Conservation (phyloP, 2,329 filamentous ascomycete genomes). For the Achaetomium macrosporum region DNA sequence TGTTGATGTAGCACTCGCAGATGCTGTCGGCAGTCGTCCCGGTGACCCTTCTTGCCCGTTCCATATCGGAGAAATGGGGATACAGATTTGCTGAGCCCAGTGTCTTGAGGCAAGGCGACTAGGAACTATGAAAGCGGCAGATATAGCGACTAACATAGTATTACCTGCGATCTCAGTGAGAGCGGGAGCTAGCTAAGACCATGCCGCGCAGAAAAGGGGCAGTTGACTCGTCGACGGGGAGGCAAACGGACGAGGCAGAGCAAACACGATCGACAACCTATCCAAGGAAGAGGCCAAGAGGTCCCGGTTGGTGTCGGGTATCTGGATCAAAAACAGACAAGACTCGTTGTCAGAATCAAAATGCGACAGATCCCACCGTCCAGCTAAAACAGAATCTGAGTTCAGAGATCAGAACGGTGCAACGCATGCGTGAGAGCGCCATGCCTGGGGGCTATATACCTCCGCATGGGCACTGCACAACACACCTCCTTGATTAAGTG, state of each 20-base stretch:
- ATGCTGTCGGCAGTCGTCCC: neutral
- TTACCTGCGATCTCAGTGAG: neutral
- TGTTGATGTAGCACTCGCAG: conserved; percentile 22
- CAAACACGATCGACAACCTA: neutral
- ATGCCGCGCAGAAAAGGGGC: neutral
- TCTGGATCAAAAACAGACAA: neutral
- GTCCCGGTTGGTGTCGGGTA: conserved; percentile 2
- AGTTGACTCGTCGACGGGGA: neutral
- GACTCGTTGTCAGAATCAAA: neutral
- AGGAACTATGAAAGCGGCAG: neutral
- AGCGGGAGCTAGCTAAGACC: neutral
- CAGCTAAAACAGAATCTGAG: conserved; percentile 2
- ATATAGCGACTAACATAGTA: neutral
- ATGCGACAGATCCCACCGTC: conserved; percentile 8
- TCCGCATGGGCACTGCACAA: too few species aligned
- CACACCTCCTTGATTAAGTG: too few species aligned
- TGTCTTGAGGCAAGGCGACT: neutral
- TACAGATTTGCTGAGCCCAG: too few species aligned
- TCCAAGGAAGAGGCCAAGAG: neutral
- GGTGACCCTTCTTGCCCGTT: neutral
- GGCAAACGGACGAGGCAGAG: conserved; percentile 12
- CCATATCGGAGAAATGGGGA: conserved; percentile 6
- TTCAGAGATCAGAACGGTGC: neutral
- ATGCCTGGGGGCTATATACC: too few species aligned
- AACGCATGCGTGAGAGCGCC: too few species aligned